Conservation (phyloP, 805 yeast species). For the Metschnikowia picachoensis region DNA sequence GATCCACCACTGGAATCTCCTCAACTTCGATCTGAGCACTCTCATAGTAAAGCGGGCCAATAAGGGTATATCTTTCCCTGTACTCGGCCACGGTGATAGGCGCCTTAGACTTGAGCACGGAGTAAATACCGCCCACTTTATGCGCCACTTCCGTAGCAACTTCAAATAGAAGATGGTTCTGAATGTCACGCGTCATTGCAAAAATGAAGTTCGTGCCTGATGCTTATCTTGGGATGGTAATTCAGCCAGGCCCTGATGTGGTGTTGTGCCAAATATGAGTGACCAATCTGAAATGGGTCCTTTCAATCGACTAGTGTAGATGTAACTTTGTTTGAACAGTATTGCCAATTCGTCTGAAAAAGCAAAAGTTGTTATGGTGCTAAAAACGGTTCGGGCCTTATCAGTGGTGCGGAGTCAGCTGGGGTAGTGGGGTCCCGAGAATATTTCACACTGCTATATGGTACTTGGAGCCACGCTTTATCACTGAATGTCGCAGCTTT, state of each 20-base stretch:
- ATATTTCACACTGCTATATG: background rate
- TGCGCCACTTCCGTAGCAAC: slow-evolving; percentile 97
- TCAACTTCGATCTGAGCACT: slow-evolving; percentile 82
- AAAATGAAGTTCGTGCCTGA: background rate
- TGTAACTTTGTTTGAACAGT: too few relatives aligned
- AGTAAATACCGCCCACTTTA: slow-evolving; percentile 95
- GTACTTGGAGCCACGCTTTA: background rate
- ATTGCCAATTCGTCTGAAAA: too few relatives aligned
- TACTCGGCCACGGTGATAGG: slow-evolving; percentile 95
- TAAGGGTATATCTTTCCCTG: slow-evolving; percentile 74
- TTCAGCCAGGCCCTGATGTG: too few relatives aligned
- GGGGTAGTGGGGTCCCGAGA: background rate
- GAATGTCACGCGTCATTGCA: slow-evolving; percentile 74
- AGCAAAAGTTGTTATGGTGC: background rate
- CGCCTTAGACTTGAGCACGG: slow-evolving; percentile 93
- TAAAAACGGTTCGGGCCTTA: background rate
- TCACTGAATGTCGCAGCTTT: background rate
- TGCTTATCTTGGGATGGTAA: too few relatives aligned
- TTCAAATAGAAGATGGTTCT: slow-evolving; percentile 84
- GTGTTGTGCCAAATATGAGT: too few relatives aligned
- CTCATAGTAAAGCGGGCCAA: slow-evolving; percentile 80
- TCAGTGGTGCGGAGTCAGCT: background rate
- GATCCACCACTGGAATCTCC: slow-evolving; percentile 56
- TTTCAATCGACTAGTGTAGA: too few relatives aligned
- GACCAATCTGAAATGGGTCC: too few relatives aligned